These are phyloP conservation scores for Coniosporium tulheliwenetii DNA, from an alignment of 2,329 filamentous ascomycete genomes.

Conservation along the genomic window DNA sequence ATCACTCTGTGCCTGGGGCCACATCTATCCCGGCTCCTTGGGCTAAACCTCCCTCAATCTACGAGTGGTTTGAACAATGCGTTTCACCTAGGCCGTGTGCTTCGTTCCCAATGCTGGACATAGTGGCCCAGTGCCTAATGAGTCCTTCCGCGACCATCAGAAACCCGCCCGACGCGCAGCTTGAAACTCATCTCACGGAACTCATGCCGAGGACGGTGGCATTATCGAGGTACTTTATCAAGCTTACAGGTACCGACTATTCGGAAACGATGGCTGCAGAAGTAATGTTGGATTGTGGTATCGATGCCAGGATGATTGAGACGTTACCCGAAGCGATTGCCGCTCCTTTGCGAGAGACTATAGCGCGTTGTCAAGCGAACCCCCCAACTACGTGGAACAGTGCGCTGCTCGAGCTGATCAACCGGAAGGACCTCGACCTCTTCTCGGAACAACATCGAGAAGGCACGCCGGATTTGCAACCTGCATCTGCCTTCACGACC, in stretches of 20 bases:
- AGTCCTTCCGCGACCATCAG: not conserved
- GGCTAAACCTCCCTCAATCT: conserved; percentile 34
- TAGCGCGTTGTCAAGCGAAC: conserved; percentile 67
- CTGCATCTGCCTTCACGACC: not conserved
- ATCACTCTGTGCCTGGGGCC: conserved; percentile 6
- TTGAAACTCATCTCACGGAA: not conserved
- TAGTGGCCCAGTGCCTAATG: too few species aligned
- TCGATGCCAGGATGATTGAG: conserved; percentile 54
- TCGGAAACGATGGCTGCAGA: conserved; percentile 52
- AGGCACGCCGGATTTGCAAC: too few species aligned
- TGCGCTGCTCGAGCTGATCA: conserved; percentile 57
- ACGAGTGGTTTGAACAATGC: conserved; percentile 1
- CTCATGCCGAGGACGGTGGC: conserved; percentile 43
- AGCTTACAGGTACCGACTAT: conserved; percentile 13
- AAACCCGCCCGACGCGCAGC: not conserved
- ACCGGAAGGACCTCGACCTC: conserved; percentile 64
- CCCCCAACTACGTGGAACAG: conserved; percentile 65
- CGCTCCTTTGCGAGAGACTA: conserved; percentile 65
- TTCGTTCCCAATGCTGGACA: too few species aligned
- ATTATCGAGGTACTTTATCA: conserved; percentile 51
- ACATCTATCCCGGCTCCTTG: conserved; percentile 1
- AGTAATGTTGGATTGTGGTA: conserved; percentile 53
- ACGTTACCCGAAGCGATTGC: conserved; percentile 76
- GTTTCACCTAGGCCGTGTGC: too few species aligned
- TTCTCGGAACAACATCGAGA: conserved; percentile 28